These are phyloP conservation scores for Bolboschoenoplectus hybrid DNA, from an alignment of 202 grass and related monocot species.

Conservation along the genomic window DNA sequence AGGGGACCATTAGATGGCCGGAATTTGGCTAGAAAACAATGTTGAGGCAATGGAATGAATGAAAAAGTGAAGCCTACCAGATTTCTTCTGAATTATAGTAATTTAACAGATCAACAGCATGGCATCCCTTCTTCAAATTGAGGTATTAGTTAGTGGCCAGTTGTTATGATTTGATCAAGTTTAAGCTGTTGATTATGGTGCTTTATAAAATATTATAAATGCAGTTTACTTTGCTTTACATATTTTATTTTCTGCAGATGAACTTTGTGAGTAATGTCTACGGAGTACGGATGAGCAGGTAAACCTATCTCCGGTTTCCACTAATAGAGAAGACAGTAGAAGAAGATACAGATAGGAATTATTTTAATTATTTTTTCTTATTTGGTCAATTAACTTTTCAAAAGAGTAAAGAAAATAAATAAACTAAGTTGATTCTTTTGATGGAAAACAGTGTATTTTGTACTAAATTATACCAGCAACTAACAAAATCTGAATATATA, in stretches of 20 bases:
- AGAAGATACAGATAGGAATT: background rate
- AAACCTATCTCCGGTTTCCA: background rate
- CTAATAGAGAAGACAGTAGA: background rate
- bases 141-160: background rate
- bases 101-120: background rate
- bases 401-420: background rate
- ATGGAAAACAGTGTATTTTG: slow-evolving; percentile 3
- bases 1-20: slow-evolving; percentile 80
- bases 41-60: background rate
- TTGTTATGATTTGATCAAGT: background rate
- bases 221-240: background rate
- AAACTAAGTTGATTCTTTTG: background rate
- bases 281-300: background rate
- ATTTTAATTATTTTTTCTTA: background rate
- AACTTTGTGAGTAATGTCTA: slow-evolving; percentile 1
- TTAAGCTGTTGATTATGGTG: background rate
- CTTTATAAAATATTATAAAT: background rate
- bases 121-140: slow-evolving; percentile 4
- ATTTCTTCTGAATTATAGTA: slow-evolving; percentile 22
- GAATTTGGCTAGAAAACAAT: slow-evolving; percentile 57
- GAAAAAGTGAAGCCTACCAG: background rate
- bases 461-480: background rate
- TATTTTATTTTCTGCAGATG: background rate
- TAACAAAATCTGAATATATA: background rate
- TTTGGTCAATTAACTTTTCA: slow-evolving; percentile 3